phyloP scores from a whole-genome alignment of 108 stramenopile genomes.

The Poteriospumella lacustris region DNA sequence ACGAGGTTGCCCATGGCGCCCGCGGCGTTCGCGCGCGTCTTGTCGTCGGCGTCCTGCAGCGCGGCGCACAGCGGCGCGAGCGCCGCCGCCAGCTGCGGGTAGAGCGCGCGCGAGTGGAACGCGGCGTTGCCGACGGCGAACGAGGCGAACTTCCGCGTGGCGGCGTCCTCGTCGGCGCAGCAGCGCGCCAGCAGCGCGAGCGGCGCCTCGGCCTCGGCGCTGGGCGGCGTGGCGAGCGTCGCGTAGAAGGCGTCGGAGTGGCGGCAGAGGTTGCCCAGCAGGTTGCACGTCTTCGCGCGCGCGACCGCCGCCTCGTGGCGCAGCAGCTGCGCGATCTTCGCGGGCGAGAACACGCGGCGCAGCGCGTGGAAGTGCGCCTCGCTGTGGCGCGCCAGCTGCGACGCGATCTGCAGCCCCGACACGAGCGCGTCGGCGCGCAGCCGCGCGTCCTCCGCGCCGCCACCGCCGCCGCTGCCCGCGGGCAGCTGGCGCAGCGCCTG shows the following conservation, averaged over 20 bases:
- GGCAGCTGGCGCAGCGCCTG: too few species aligned
- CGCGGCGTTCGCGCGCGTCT: constrained; percentile 59
- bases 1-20: constrained; percentile 59
- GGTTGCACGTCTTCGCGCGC: constrained; percentile 53
- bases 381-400: constrained; percentile 33
- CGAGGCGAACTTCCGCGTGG: constrained; percentile 53
- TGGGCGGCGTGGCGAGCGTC: background rate
- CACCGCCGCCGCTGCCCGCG: too few species aligned
- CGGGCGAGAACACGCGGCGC: background rate
- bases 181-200: background rate
- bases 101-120: constrained; percentile 49
- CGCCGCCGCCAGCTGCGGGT: constrained; percentile 35
- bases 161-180: constrained; percentile 38
- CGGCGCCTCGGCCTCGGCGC: constrained; percentile 2
- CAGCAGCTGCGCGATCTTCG: constrained; percentile 30
- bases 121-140: constrained; percentile 62
- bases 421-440: too few species aligned
- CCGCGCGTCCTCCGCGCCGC: too few species aligned
- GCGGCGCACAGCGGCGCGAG: constrained; percentile 35
- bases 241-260: constrained; percentile 46
- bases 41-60: constrained; percentile 45
- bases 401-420: constrained; percentile 15
- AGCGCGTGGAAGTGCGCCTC: constrained; percentile 27
- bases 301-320: constrained; percentile 34
- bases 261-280: constrained; percentile 59